Conservation (phyloP, 2,329 filamentous ascomycete species). For the Tolypocladium album region DNA sequence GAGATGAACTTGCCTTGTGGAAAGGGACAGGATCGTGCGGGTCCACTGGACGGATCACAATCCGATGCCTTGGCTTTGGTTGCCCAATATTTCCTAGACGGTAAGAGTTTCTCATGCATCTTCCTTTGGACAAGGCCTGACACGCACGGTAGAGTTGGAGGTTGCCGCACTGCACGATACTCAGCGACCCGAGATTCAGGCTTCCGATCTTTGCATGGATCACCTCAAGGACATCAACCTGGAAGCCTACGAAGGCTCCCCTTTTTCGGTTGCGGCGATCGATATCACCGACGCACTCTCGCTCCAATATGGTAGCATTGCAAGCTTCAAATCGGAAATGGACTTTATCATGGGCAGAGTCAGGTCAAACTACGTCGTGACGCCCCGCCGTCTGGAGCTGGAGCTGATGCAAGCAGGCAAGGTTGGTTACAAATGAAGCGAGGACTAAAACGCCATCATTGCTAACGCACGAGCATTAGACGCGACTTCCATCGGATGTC, state of each 20-base stretch:
- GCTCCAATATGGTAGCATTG: slow-evolving; percentile 20
- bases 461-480: slow-evolving; percentile 14
- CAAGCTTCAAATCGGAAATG: slow-evolving; percentile 21
- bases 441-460: background rate
- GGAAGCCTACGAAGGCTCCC: slow-evolving; percentile 13
- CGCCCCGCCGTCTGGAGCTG: slow-evolving; percentile 37
- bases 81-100: slow-evolving; percentile 39
- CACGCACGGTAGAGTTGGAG: slow-evolving; percentile 33
- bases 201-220: slow-evolving; percentile 30
- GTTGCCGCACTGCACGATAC: slow-evolving; percentile 24
- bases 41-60: background rate
- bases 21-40: slow-evolving; percentile 32
- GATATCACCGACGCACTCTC: slow-evolving; percentile 25
- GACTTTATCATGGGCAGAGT: slow-evolving; percentile 23
- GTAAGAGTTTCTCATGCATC: slow-evolving; percentile 18
- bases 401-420: slow-evolving; percentile 40
- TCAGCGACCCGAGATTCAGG: slow-evolving; percentile 18
- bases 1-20: slow-evolving; percentile 13
- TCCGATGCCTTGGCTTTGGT: slow-evolving; percentile 28
- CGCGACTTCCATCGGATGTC: slow-evolving; percentile 19
- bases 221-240: slow-evolving; percentile 25
- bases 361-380: slow-evolving; percentile 23
- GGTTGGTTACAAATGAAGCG: slow-evolving; percentile 21
- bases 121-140: background rate
- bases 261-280: slow-evolving; percentile 23